phyloP scores from a whole-genome alignment of 306 rosid genomes.

The Vigna trinervia region DNA sequence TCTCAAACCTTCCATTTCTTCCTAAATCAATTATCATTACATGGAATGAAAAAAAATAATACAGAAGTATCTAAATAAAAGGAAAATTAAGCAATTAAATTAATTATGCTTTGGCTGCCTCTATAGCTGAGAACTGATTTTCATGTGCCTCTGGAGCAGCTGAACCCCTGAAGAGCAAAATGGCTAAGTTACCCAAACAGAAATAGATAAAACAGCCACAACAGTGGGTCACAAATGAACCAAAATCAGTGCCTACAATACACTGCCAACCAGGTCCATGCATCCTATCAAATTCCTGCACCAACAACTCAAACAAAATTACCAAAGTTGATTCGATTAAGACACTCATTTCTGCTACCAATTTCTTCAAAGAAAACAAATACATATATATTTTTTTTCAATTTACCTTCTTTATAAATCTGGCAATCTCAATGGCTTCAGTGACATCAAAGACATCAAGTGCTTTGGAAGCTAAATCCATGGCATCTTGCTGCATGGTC shows the following conservation, averaged over 20 bases:
- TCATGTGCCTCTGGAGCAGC: constrained; percentile 58
- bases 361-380: not conserved
- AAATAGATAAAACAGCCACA: constrained; percentile 82
- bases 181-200: constrained; percentile 71
- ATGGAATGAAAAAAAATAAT: not conserved
- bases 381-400: too few species aligned
- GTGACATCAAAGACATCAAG: constrained; percentile 87
- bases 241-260: constrained; percentile 89
- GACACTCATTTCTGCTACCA: not conserved
- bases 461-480: constrained; percentile 79
- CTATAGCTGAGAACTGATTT: constrained; percentile 55
- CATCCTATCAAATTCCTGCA: constrained; percentile 76
- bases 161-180: constrained; percentile 83
- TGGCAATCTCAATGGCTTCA: constrained; percentile 82
- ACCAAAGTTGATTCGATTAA: constrained; percentile 2
- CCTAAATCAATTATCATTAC: constrained; percentile 4
- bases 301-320: constrained; percentile 1
- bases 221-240: constrained; percentile 89
- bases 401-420: constrained; percentile 75
- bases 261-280: constrained; percentile 93
- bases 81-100: not conserved
- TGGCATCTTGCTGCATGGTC: constrained; percentile 79
- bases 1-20: not conserved
- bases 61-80: not conserved
- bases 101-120: constrained; percentile 36